A percentile compares a stretch with the other conserved stretches of the same genome.
Conservation (phyloP, 768 basidiomycete genomes). For the Glaciozyma antarctica region DNA sequence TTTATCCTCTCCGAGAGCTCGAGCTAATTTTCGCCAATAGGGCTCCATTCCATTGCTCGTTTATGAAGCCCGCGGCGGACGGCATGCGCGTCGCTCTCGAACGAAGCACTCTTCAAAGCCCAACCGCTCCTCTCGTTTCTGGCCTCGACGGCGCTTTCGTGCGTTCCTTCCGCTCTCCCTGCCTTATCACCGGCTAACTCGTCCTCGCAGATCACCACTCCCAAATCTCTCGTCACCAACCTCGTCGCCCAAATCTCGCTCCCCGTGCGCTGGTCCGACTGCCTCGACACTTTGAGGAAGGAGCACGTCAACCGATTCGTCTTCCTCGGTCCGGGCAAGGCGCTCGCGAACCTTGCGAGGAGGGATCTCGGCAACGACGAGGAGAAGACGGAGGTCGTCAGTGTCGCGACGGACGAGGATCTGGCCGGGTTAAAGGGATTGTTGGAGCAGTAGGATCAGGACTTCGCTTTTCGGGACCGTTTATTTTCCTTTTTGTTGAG, state of each 20-base stretch:
- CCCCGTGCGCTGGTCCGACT: slow-evolving; percentile 34
- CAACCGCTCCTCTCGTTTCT: slow-evolving; percentile 29
- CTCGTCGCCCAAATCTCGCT: slow-evolving; percentile 34
- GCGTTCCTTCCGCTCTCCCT: background rate
- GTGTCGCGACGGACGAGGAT: slow-evolving; percentile 29
- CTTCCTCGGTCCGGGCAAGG: slow-evolving; percentile 36
- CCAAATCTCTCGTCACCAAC: slow-evolving; percentile 30
- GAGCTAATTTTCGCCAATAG: slow-evolving; percentile 1
- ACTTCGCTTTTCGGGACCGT: background rate
- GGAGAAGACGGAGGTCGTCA: slow-evolving; percentile 23
- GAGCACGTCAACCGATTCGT: slow-evolving; percentile 16
- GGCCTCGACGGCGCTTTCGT: slow-evolving; percentile 30
- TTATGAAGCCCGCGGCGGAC: slow-evolving; percentile 33
- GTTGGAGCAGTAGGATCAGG: slow-evolving; percentile 8
- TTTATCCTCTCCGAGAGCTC: background rate
- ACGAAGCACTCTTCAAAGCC: slow-evolving; percentile 14
- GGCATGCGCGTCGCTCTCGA: slow-evolving; percentile 32
- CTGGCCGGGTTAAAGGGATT: slow-evolving; percentile 11
- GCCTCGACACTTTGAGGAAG: slow-evolving; percentile 23
- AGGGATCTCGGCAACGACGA: slow-evolving; percentile 7
- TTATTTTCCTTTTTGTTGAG: background rate
- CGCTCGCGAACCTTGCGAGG: slow-evolving; percentile 34
- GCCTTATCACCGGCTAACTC: background rate
- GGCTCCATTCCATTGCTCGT: slow-evolving; percentile 35
- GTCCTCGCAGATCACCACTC: slow-evolving; percentile 18